Percentiles rank a stretch among this genome's conserved stretches.
Conservation (phyloP, 331 rosid species). For the Telfairia occidentalis region DNA sequence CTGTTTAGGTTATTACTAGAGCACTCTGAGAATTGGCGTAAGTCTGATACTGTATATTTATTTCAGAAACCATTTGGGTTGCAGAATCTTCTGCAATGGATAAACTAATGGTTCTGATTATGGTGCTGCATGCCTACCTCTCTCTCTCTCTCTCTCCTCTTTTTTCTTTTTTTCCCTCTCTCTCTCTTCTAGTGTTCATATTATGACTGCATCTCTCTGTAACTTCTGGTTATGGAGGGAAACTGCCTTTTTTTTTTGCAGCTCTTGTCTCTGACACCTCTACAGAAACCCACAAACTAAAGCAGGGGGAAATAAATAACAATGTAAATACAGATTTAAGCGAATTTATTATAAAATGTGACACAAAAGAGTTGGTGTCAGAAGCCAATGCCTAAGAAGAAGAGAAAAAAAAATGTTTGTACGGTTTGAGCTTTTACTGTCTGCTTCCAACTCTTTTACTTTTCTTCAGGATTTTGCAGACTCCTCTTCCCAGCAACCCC, state of each 20-base stretch:
- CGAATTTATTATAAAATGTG: slow-evolving; percentile 15
- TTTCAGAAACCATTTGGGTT: slow-evolving; percentile 73
- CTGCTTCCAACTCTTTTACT: slow-evolving; percentile 53
- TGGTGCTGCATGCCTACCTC: slow-evolving; percentile 50
- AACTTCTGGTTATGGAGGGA: slow-evolving; percentile 46
- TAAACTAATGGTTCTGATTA: slow-evolving; percentile 83
- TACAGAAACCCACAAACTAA: slow-evolving; percentile 82
- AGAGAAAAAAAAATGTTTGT: slow-evolving; percentile 34
- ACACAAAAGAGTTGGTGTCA: slow-evolving; percentile 15
- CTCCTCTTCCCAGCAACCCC: slow-evolving; percentile 32
- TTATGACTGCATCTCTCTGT: slow-evolving; percentile 81
- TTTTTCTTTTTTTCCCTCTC: too few species aligned
- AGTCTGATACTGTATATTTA: slow-evolving; percentile 50
- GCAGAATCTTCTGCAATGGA: slow-evolving; percentile 85
- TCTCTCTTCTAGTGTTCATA: slow-evolving; percentile 19
- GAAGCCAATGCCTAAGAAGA: slow-evolving; percentile 21
- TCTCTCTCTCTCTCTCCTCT: slow-evolving; percentile 9
- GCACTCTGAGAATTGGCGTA: not conserved
- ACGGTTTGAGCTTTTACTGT: slow-evolving; percentile 61
- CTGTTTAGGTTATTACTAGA: slow-evolving; percentile 1
- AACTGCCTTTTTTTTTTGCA: slow-evolving; percentile 40
- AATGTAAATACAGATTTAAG: slow-evolving; percentile 18
- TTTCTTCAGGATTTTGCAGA: slow-evolving; percentile 51
- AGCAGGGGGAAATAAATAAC: slow-evolving; percentile 16
- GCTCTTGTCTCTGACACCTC: slow-evolving; percentile 87